Conservation (phyloP, 164 flowering plant genomes). For the Piper betle region DNA sequence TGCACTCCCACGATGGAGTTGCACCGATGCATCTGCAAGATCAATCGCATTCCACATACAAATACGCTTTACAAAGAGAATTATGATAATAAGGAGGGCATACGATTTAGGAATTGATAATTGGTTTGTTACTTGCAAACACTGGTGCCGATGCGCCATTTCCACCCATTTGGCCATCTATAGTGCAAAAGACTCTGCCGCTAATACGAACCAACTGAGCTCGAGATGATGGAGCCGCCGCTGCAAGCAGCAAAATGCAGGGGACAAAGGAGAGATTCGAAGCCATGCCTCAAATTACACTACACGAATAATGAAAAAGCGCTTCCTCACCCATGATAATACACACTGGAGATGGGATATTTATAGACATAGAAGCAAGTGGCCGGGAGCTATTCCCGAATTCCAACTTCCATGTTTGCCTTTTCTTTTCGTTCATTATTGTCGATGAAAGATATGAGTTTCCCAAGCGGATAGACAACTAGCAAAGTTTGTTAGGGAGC, state of each 20-base stretch:
- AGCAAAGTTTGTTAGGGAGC: no score
- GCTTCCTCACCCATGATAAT: not conserved
- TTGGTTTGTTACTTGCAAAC: not conserved
- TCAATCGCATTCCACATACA: not conserved
- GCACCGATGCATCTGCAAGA: not conserved
- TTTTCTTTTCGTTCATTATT: not conserved
- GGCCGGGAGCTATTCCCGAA: not conserved
- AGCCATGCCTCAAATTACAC: slow-evolving; percentile 12
- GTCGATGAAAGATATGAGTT: not conserved
- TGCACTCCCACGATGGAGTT: not conserved
- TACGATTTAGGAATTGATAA: not conserved
- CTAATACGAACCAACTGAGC: slow-evolving; percentile 31
- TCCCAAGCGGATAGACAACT: slow-evolving; percentile 1
- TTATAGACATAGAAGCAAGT: not conserved
- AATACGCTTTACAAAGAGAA: no score
- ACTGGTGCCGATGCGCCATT: not conserved
- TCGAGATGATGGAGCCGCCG: slow-evolving; percentile 19
- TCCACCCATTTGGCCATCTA: not conserved
- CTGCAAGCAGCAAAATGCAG: slow-evolving; percentile 15
- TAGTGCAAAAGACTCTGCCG: slow-evolving; percentile 30
- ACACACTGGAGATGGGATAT: no score
- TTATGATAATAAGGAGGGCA: slow-evolving; percentile 15
- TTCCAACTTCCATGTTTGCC: not conserved
- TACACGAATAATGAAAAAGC: not conserved
- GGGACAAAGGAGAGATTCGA: slow-evolving; percentile 20